phyloP scores from a whole-genome alignment of 176 grass and related monocot genomes.

The Juncus inflexus region DNA sequence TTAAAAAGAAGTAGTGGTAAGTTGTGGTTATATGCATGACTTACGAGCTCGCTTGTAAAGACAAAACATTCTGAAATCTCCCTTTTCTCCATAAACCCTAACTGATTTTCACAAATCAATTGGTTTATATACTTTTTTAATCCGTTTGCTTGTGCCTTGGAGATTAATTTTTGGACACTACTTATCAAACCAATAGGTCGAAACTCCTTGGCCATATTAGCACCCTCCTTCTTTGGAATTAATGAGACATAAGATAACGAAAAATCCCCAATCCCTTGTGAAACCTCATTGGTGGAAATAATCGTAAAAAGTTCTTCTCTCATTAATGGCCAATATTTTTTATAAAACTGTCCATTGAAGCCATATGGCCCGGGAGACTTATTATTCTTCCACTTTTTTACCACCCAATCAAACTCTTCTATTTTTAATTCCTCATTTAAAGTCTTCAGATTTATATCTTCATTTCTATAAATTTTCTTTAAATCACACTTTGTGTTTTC shows the following conservation, averaged over 20 bases:
- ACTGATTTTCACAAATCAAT: no score
- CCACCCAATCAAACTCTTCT: no score
- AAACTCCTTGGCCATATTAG: background rate
- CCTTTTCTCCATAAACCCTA: no score
- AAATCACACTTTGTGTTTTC: no score
- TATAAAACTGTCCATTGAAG: no score
- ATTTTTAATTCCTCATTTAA: no score
- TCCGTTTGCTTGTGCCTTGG: background rate
- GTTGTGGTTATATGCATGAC: background rate
- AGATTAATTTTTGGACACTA: background rate
- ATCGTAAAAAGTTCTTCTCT: background rate
- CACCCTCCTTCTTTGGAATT: background rate
- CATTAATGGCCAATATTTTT: no score
- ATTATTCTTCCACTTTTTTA: no score
- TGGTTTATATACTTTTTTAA: background rate
- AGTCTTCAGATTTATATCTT: no score
- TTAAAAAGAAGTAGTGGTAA: background rate
- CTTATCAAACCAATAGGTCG: background rate
- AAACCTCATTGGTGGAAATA: background rate
- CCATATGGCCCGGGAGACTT: no score
- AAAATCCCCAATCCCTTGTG: background rate
- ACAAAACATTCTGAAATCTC: no score
- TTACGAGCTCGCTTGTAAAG: background rate
- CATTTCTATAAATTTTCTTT: no score
- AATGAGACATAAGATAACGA: background rate